Evolutionary conservation across 176 grass and related monocot genomes (phyloP).

Genomic region (Calamus simplicifolius): DNA sequence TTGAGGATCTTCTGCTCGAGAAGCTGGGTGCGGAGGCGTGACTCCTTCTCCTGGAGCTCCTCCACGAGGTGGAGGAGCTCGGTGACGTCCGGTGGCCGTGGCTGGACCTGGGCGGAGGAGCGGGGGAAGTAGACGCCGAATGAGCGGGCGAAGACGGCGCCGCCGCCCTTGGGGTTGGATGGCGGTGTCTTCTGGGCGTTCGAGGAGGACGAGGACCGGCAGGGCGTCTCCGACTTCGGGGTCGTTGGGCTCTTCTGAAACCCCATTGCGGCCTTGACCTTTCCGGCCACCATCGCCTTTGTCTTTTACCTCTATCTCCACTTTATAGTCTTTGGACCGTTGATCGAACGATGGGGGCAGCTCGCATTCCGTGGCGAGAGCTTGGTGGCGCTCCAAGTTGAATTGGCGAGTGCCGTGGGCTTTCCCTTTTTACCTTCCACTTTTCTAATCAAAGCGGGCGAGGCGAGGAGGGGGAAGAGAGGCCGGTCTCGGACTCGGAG

Average conservation of each 20-base stretch:
- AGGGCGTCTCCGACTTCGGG: conserved; percentile 30
- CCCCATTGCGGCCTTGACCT: conserved; percentile 87
- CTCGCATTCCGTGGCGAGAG: no score
- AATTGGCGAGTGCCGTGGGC: no score
- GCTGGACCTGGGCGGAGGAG: conserved; percentile 65
- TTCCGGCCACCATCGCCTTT: conserved; percentile 62
- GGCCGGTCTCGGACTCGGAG: no score
- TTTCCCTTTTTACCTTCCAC: no score
- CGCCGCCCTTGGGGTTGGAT: neutral
- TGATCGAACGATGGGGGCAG: no score
- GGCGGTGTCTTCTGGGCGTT: neutral
- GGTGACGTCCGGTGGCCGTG: conserved; percentile 52
- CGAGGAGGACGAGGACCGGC: conserved; percentile 9
- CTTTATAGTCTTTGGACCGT: no score
- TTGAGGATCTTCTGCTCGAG: conserved; percentile 91
- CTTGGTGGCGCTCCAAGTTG: no score
- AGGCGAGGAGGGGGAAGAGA: no score
- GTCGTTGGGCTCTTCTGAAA: conserved; percentile 55
- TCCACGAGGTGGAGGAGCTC: conserved; percentile 79
- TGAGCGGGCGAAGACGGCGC: conserved; percentile 48
- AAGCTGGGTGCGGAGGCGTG: conserved; percentile 75
- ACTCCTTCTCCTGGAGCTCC: conserved; percentile 87
- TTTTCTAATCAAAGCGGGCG: no score
- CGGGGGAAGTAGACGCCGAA: conserved; percentile 83
- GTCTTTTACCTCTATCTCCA: no score